phyloP scores from a whole-genome alignment of 108 stramenopile species.

The Tribonema minus region DNA sequence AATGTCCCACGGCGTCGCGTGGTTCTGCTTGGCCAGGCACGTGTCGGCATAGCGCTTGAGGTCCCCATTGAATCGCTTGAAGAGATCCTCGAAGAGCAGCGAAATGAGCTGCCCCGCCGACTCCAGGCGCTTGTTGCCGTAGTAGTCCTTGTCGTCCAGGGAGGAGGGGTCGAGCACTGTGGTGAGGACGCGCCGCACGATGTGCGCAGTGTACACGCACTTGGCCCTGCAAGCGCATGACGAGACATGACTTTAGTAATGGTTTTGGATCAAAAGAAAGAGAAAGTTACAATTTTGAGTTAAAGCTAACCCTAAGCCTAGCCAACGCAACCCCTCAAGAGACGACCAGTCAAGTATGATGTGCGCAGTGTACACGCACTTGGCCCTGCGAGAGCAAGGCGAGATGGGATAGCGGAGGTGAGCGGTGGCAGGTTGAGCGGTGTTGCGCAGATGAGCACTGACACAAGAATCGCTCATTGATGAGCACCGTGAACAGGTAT shows the following conservation, averaged over 20 bases:
- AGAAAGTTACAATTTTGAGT: too few relatives aligned
- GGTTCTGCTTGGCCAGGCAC: slow-evolving; percentile 84
- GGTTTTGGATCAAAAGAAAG: too few relatives aligned
- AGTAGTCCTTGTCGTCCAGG: slow-evolving; percentile 89
- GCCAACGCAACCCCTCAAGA: too few relatives aligned
- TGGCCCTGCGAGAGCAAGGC: too few relatives aligned
- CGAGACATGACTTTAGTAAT: too few relatives aligned
- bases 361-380: slow-evolving; percentile 87
- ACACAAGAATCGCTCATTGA: too few relatives aligned
- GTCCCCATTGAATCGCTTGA: slow-evolving; percentile 93
- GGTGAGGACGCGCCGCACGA: slow-evolving; percentile 82
- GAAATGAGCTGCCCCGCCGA: slow-evolving; percentile 90
- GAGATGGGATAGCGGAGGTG: too few relatives aligned
- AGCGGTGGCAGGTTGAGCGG: too few relatives aligned
- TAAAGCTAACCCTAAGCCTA: too few relatives aligned
- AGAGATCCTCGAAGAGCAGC: slow-evolving; percentile 93
- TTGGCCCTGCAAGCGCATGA: slow-evolving; percentile 89
- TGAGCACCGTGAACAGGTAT: too few relatives aligned
- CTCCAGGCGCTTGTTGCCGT: slow-evolving; percentile 96
- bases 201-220: slow-evolving; percentile 85
- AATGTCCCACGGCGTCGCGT: slow-evolving; percentile 89
- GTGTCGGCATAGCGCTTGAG: slow-evolving; percentile 87
- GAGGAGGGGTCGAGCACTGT: slow-evolving; percentile 74
- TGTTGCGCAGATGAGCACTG: too few relatives aligned
- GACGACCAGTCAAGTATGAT: too few relatives aligned